These are phyloP conservation scores for Urostyla sp. DNA, from an alignment of 73 alveolate species.

Conservation along the genomic window DNA sequence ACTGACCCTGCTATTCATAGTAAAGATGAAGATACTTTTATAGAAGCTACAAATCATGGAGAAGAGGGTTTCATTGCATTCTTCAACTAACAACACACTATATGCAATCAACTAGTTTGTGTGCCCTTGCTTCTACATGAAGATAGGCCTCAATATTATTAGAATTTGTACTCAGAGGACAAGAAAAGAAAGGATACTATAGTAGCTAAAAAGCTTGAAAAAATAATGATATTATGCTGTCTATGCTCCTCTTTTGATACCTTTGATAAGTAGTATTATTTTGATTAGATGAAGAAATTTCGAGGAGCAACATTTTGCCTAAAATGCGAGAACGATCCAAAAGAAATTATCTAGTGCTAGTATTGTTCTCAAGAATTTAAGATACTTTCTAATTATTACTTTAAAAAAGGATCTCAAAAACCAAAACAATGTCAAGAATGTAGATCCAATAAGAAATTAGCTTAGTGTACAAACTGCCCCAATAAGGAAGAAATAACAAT, in stretches of 20 bases:
- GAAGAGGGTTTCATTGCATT: neutral
- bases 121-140: neutral
- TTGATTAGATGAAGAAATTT: neutral
- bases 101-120: neutral
- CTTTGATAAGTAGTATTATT: neutral
- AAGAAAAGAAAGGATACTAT: neutral
- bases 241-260: neutral
- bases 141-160: neutral
- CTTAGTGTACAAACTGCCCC: neutral
- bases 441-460: neutral
- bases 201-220: neutral
- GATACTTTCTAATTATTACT: neutral
- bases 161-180: neutral
- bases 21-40: neutral
- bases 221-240: neutral
- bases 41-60: neutral
- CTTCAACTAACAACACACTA: neutral
- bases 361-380: neutral
- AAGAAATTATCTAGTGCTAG: neutral
- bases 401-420: neutral
- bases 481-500: neutral
- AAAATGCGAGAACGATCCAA: neutral
- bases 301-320: neutral
- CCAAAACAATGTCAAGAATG: neutral
- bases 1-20: neutral